A percentile compares a stretch with the other conserved stretches of the same genome.
phyloP scores from a whole-genome alignment of 2,329 filamentous ascomycete species.

The Stemphylium lycopersici region DNA sequence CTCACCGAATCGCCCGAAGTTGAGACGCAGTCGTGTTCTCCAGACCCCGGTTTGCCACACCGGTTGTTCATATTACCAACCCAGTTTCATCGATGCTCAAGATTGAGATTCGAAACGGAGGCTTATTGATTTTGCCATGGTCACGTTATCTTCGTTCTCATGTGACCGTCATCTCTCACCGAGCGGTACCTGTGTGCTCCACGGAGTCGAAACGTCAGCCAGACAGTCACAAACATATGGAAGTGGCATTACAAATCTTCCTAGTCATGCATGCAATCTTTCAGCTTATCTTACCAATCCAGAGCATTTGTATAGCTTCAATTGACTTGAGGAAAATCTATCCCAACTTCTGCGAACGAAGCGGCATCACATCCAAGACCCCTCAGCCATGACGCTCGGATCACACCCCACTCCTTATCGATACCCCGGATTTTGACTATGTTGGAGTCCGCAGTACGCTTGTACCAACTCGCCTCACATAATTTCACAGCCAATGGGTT shows the following conservation, averaged over 20 bases:
- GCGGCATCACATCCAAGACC: not conserved
- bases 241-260: too few species aligned
- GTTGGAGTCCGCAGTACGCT: conserved; percentile 34
- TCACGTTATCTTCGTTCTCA: not conserved
- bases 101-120: not conserved
- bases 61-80: conserved; percentile 7
- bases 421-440: conserved; percentile 36
- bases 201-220: too few species aligned
- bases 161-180: not conserved
- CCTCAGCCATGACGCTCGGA: conserved; percentile 19
- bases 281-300: not conserved
- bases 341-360: not conserved
- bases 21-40: conserved; percentile 17
- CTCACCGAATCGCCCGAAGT: conserved; percentile 30
- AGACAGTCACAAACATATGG: too few species aligned
- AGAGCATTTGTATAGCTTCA: too few species aligned
- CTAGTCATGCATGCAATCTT: too few species aligned
- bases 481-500: too few species aligned
- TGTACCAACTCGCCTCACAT: conserved; percentile 28
- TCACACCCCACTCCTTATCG: conserved; percentile 30
- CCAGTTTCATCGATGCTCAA: not conserved
- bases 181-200: too few species aligned
- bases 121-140: not conserved
- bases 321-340: not conserved
- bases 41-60: conserved; percentile 22